These are phyloP conservation scores for Penicillium simplicissimum DNA, from an alignment of 495 filamentous ascomycete genomes.

Conservation along the genomic window DNA sequence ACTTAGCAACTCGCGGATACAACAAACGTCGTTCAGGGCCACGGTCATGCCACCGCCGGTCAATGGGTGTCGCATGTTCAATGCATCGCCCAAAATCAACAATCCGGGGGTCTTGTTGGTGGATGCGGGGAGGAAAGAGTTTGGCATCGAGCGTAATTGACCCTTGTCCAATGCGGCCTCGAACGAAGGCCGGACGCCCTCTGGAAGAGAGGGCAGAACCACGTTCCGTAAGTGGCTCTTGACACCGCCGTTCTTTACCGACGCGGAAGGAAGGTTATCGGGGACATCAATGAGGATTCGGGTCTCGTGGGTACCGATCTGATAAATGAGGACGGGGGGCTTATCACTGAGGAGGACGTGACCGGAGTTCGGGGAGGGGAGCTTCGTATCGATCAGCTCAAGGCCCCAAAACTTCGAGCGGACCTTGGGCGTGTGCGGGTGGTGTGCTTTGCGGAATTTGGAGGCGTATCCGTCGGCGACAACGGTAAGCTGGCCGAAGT, in stretches of 20 bases:
- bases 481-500: slow-evolving; percentile 84
- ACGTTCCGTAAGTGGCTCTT: slow-evolving; percentile 75
- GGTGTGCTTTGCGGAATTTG: slow-evolving; percentile 83
- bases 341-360: slow-evolving; percentile 81
- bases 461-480: slow-evolving; percentile 92
- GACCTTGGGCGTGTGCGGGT: slow-evolving; percentile 65
- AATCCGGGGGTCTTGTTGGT: slow-evolving; percentile 72
- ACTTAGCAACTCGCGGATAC: slow-evolving; percentile 69
- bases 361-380: slow-evolving; percentile 73
- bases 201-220: slow-evolving; percentile 75
- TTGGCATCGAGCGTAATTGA: slow-evolving; percentile 82
- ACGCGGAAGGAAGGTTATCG: slow-evolving; percentile 70
- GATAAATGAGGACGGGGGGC: slow-evolving; percentile 87
- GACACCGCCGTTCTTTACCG: slow-evolving; percentile 71
- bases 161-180: slow-evolving; percentile 71
- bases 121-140: slow-evolving; percentile 81
- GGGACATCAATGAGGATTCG: slow-evolving; percentile 90
- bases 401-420: slow-evolving; percentile 87
- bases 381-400: slow-evolving; percentile 81
- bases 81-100: slow-evolving; percentile 82
- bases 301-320: slow-evolving; percentile 95
- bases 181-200: slow-evolving; percentile 72
- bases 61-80: slow-evolving; percentile 95
- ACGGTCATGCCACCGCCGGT: slow-evolving; percentile 97
- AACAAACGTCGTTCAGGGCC: slow-evolving; percentile 81